phyloP scores from a whole-genome alignment of 345 rosid genomes.

The Lepidium didymum region DNA sequence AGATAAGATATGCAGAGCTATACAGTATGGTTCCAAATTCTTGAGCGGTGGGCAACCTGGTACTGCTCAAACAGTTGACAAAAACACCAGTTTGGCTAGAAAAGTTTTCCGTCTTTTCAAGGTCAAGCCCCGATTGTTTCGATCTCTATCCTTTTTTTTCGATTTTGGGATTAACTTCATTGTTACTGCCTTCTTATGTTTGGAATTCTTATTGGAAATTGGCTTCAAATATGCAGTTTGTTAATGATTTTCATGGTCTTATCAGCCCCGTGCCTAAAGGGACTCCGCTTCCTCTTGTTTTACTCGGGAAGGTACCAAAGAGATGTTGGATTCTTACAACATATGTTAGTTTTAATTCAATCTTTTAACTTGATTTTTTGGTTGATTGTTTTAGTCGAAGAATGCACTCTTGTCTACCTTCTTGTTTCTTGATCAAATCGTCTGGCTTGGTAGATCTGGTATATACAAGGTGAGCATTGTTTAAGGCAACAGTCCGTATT shows the following conservation, averaged over 20 bases:
- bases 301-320: slow-evolving; percentile 73
- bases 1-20: slow-evolving; percentile 99
- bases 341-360: neutral
- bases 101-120: slow-evolving; percentile 96
- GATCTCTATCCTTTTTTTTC: neutral
- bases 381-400: slow-evolving; percentile 55
- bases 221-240: slow-evolving; percentile 48
- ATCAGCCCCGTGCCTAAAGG: slow-evolving; percentile 85
- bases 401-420: slow-evolving; percentile 81
- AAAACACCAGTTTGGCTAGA: slow-evolving; percentile 90
- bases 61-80: slow-evolving; percentile 89
- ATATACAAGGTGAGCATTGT: slow-evolving; percentile 64
- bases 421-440: slow-evolving; percentile 95
- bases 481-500: neutral
- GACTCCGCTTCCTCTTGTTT: slow-evolving; percentile 81
- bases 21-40: slow-evolving; percentile 93
- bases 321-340: neutral
- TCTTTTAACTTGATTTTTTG: neutral
- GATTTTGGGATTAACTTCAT: neutral
- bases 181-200: neutral
- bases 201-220: neutral
- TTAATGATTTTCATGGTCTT: slow-evolving; percentile 82
- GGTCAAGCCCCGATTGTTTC: slow-evolving; percentile 30
- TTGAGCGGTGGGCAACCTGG: slow-evolving; percentile 85
- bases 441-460: slow-evolving; percentile 94